phyloP scores from a whole-genome alignment of 257 asterid genomes.

The Gentiana straminea region DNA sequence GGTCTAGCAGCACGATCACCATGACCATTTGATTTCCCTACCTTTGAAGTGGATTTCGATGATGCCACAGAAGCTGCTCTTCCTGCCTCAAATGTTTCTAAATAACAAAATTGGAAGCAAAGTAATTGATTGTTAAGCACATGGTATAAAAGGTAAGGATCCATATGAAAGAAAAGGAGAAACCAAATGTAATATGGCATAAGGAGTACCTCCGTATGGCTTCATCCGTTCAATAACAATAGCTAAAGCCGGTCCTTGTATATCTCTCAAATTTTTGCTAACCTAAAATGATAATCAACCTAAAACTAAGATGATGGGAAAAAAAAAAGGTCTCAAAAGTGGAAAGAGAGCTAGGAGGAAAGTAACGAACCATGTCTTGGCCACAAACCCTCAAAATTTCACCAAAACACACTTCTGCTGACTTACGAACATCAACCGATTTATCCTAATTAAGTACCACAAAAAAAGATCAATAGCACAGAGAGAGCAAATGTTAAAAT shows the following conservation, averaged over 20 bases:
- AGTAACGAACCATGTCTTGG: conserved; percentile 58
- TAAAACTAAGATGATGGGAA: neutral
- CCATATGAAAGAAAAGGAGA: conserved; percentile 3
- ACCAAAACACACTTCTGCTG: conserved; percentile 86
- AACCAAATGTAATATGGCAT: conserved; percentile 17
- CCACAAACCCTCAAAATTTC: conserved; percentile 91
- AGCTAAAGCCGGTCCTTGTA: conserved; percentile 95
- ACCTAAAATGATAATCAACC: conserved; percentile 30
- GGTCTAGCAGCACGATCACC: conserved; percentile 59
- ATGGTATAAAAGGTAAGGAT: neutral
- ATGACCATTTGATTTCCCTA: conserved; percentile 53
- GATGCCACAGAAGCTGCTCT: conserved; percentile 42
- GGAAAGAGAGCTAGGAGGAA: conserved; percentile 9
- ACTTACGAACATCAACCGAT: conserved; percentile 98
- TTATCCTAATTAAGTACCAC: conserved; percentile 51
- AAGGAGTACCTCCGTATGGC: conserved; percentile 55
- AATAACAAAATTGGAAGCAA: conserved; percentile 13
- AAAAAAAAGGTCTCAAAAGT: conserved; percentile 8
- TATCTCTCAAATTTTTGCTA: conserved; percentile 77
- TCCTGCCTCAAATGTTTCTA: conserved; percentile 61
- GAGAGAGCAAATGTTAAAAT: neutral
- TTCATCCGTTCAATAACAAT: conserved; percentile 79
- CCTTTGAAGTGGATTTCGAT: conserved; percentile 57
- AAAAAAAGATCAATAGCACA: neutral
- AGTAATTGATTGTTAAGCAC: conserved; percentile 4